Evolutionary conservation across 2,329 filamentous ascomycete species (phyloP).

Genomic region (Phialophora macrospora): DNA sequence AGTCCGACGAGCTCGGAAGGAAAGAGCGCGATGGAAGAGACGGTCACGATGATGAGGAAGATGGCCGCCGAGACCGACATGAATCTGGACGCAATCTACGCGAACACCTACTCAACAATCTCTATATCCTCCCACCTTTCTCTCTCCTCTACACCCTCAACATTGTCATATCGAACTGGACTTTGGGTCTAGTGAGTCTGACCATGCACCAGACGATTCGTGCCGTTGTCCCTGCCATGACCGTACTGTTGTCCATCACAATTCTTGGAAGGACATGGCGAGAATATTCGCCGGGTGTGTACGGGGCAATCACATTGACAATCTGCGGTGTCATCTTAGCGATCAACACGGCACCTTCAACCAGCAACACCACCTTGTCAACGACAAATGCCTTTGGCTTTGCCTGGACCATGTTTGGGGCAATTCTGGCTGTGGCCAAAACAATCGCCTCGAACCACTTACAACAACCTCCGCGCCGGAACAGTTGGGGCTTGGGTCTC

Average conservation of each 20-base stretch:
- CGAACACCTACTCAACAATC: background rate
- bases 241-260: slow-evolving; percentile 10
- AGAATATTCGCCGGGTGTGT: slow-evolving; percentile 11
- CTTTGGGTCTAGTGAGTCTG: slow-evolving; percentile 28
- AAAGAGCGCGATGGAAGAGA: background rate
- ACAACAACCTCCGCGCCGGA: slow-evolving; percentile 8
- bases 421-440: slow-evolving; percentile 24
- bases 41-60: background rate
- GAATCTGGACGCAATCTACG: background rate
- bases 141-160: slow-evolving; percentile 32
- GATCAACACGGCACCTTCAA: slow-evolving; percentile 6
- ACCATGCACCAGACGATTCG: slow-evolving; percentile 31
- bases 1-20: background rate
- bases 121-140: slow-evolving; percentile 21
- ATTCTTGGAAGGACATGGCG: slow-evolving; percentile 8
- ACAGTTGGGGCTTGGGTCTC: slow-evolving; percentile 14
- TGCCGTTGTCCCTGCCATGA: slow-evolving; percentile 30
- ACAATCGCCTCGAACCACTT: slow-evolving; percentile 20
- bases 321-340: slow-evolving; percentile 24
- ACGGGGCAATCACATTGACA: slow-evolving; percentile 12
- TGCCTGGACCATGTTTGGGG: slow-evolving; percentile 9
- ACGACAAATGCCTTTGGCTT: slow-evolving; percentile 9
- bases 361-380: background rate
- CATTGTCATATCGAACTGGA: slow-evolving; percentile 30
- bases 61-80: background rate